Base-by-base conservation (phyloP, 805 yeast genomes). In the Candida hungchunana region DNA sequence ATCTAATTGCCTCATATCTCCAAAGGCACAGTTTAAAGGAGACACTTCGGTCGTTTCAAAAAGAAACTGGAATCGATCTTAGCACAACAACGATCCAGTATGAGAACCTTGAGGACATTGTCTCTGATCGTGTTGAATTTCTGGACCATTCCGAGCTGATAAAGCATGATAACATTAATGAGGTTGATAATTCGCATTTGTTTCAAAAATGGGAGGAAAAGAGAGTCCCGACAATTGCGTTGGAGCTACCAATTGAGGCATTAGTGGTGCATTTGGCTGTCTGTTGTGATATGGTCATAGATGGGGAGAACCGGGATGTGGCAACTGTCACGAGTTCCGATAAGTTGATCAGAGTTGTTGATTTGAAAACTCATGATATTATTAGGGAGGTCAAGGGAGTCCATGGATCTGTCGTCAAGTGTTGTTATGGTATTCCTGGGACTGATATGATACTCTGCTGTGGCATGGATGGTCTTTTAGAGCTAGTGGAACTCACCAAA, bases 1-100 rank as follows among this genome's bases (percentile, higher is more conserved):
- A 61, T 3, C 55, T 80, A 21, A 63, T 82, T 10, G 87, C 84
- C 0, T 75, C 77, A 20, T 82, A 73, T 44, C 63, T 82, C n/a
- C 54, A 64, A 19, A 59, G 66, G n/a, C 65, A 75, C 19, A 73
- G 75, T 1, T 68, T 66, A 31, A 42, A 37, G 2, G 60, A 59
- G 1, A 73, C 89, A 0, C 55, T 79, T 11, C 50, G 56, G n/a
- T 48, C 61, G 3, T 73, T 80, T 31, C 71, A 77, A 19, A 41
- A 37, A 16, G 28, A 33, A 34, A 18, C 37, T 22, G 36, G 32
- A 6, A 22, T 33, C 8, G 18, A 26, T 6, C 32, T 26, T n/a
- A 29, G n/a, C 15, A 18, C 31, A 8, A n/a, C 42, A 4, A 29
- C 28, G 5, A 32, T 43, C 5, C 24, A 36, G 2, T 48, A 48